Conservation (phyloP, 345 rosid species). For the Boechera stricta region DNA sequence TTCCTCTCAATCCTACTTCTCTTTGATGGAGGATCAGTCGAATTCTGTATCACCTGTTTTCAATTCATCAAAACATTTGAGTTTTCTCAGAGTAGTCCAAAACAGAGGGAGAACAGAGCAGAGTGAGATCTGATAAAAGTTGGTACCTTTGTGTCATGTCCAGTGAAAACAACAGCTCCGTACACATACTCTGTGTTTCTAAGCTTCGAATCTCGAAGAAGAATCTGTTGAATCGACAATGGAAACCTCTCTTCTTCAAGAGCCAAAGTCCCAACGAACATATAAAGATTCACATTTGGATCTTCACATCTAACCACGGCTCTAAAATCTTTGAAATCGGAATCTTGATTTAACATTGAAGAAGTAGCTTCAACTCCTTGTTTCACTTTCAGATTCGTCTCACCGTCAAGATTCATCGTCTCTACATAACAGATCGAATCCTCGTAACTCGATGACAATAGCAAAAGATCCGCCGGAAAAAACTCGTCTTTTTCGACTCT, state of each 20-base stretch:
- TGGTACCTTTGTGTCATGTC: slow-evolving; percentile 81
- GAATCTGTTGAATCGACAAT: slow-evolving; percentile 82
- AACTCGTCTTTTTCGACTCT: slow-evolving; percentile 85
- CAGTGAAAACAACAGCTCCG: slow-evolving; percentile 88
- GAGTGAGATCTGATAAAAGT: neutral
- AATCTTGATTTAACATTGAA: slow-evolving; percentile 61
- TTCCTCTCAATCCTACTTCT: slow-evolving; percentile 83
- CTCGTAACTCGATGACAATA: slow-evolving; percentile 83
- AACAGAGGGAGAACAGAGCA: slow-evolving; percentile 11
- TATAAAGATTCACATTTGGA: slow-evolving; percentile 87
- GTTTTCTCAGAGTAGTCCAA: neutral
- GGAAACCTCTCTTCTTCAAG: slow-evolving; percentile 65
- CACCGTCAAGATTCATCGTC: slow-evolving; percentile 98
- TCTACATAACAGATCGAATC: slow-evolving; percentile 92
- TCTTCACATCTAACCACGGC: slow-evolving; percentile 83
- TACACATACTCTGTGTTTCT: slow-evolving; percentile 81
- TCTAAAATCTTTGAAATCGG: slow-evolving; percentile 62
- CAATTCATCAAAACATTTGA: slow-evolving; percentile 5
- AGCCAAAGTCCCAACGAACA: slow-evolving; percentile 77
- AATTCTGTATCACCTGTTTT: slow-evolving; percentile 71
- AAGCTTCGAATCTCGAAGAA: slow-evolving; percentile 87
- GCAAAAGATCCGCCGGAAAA: slow-evolving; percentile 89
- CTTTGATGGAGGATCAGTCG: slow-evolving; percentile 90
- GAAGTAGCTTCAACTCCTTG: slow-evolving; percentile 77
- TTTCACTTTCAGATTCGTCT: slow-evolving; percentile 92